Evolutionary conservation across 441 rosid genomes (phyloP), one percentile per base, ranked within the genome.

Genomic region (Brassica balearica): DNA sequence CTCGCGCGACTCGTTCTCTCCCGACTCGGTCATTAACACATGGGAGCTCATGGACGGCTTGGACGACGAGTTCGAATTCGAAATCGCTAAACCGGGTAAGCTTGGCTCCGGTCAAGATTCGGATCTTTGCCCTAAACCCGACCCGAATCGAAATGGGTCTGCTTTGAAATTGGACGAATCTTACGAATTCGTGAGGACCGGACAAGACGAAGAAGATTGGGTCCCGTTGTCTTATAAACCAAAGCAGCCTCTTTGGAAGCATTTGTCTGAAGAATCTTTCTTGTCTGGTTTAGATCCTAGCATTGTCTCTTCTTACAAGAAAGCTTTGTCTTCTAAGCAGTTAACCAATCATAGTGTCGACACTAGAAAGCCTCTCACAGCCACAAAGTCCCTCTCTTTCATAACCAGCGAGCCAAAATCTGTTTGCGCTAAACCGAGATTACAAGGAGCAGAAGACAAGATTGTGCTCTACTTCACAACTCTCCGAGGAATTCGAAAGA

Each of bases 21-120:
- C 94, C 14, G 97, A 94, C 73, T 93, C 96, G 4, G 96, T 95
- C 46, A 93, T 93, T 46, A 92, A 95, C 83, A 89, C 97, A 11
- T 95, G 97, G 99, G 99, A 95, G 71, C 97, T 95, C 77, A 93
- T 95, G 97, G 93, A 95, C 73, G 97, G 96, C n/a, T 90, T 95
- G 5, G 92, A 92, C 56, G 94, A 87, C 43, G 95, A 86, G 20
- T 62, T 76, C 65, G 91, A 79, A 66, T 68, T 81, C 76, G 78
- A 77, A 36, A 77, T 19, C 9, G 80, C 80, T 11, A 78, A 86
- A 38, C 22, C 72, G 12, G 87, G 75, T 68, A 87, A 85, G 74
- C 69, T 32, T 74, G 59, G 73, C 38, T 73, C 82, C 25, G 70
- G 25, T 27, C 41, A 46, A 56, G 73, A 72, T 83, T 69, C 65